Evolutionary conservation across 139 green algal species (phyloP), one percentile per base, ranked within the genome.

Genomic region (Micractinium conductrix): DNA sequence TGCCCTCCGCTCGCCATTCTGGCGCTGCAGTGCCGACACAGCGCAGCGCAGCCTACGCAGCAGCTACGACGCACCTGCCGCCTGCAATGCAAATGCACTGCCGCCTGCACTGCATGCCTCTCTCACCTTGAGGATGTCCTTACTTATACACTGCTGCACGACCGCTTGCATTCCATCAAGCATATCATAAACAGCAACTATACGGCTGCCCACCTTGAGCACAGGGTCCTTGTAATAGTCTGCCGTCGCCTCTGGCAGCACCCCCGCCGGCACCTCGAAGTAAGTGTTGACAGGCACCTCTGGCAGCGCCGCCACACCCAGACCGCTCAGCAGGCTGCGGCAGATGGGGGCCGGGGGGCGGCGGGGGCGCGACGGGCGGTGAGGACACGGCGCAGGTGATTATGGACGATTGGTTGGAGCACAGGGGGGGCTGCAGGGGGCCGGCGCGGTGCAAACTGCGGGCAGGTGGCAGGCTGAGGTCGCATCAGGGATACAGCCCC

Each of bases 201-300:
- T n/a, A n/a, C n/a, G n/a, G n/a, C n/a, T 40, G 48, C 48, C 30
- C 28, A 53, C 76, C 76, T 82, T 82, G 26, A 82, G 76, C 14
- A 82, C 42, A 6, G 86, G 81, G 28, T 87, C 73, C 37, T 85
- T 48, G 53, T 89, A 89, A 30, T 80, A 89, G 6, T 80, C 38
- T 2, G 73, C 62, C 4, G 55, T 81, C n/a, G 73, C 74, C 68
- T 89, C 86, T 2, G 86, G 74, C 24, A 84, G 45, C 1, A 73
- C 40, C 33, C 43, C 79, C 21, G 10, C 12, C 2, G 86, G 80
- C 24, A 84, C 78, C 30, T 89, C 86, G 55, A 89, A 74, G 55
- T 89, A 89, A 24, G 30, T 38, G 28, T 62, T 24, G 28, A 58
- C 14, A 28, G 65, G 37, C 17, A 60, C 50, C 3, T 62, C 44